Evolutionary conservation across 2,329 filamentous ascomycete genomes (phyloP).

Genomic region (Aspergillus oerlinghausenensis): DNA sequence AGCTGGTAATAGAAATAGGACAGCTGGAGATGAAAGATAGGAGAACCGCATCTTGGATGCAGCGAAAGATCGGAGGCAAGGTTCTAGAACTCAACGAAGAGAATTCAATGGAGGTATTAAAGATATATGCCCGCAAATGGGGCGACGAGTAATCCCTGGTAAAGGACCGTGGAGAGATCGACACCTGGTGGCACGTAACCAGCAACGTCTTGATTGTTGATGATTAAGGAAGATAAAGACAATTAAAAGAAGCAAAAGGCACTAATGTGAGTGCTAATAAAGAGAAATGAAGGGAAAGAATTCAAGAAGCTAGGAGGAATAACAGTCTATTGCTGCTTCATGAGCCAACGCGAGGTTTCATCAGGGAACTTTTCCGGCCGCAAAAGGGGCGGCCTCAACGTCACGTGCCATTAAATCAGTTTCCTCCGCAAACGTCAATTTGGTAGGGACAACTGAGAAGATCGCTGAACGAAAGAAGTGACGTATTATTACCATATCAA

Average conservation of each 20-base stretch:
- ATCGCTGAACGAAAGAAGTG: not conserved
- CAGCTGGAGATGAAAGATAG: conserved; percentile 23
- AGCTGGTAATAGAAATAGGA: conserved; percentile 34
- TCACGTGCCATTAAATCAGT: not conserved
- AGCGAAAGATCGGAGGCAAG: not conserved
- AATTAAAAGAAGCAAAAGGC: not conserved
- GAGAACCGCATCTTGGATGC: conserved; percentile 30
- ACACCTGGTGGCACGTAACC: not conserved
- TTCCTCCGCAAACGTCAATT: not conserved
- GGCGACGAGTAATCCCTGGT: not conserved
- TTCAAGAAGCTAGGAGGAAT: not conserved
- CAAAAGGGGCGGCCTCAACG: not conserved
- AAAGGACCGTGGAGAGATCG: not conserved
- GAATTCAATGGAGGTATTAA: not conserved
- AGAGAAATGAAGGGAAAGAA: not conserved
- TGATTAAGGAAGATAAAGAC: not conserved
- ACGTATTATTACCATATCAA: not conserved
- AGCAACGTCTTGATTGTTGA: not conserved
- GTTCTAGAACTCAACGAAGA: not conserved
- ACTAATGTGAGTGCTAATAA: not conserved
- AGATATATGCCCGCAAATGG: not conserved
- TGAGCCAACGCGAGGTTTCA: not conserved
- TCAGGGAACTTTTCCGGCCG: not conserved
- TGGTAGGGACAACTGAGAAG: not conserved
- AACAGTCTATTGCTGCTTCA: not conserved